A percentile compares a stretch with the other conserved stretches of the same genome.
phyloP scores from a whole-genome alignment of 805 yeast species.

The Kuraishia floccosa region DNA sequence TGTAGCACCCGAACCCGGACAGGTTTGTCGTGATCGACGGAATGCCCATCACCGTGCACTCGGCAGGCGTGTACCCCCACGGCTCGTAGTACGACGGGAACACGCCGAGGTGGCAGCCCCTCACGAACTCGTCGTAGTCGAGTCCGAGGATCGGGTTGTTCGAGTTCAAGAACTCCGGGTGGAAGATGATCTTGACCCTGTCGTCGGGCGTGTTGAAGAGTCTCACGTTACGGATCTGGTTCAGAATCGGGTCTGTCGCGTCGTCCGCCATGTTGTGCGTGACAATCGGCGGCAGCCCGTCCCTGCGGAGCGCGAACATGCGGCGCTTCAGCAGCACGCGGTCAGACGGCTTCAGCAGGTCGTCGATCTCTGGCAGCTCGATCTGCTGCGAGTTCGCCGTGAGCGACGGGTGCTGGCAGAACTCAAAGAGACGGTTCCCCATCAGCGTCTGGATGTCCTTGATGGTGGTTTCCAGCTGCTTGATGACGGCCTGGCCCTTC shows the following conservation, averaged over 20 bases:
- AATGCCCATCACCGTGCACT: slow-evolving; percentile 98
- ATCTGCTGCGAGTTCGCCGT: slow-evolving; percentile 33
- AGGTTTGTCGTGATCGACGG: slow-evolving; percentile 94
- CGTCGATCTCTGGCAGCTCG: slow-evolving; percentile 63
- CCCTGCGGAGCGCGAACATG: slow-evolving; percentile 85
- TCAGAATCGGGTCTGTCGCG: slow-evolving; percentile 79
- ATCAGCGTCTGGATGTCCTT: slow-evolving; percentile 78
- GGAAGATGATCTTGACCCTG: slow-evolving; percentile 91
- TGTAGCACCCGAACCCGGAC: slow-evolving; percentile 96
- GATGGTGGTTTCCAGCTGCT: slow-evolving; percentile 81
- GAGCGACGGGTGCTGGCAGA: slow-evolving; percentile 39
- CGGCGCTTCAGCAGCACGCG: slow-evolving; percentile 83
- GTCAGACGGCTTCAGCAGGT: slow-evolving; percentile 77
- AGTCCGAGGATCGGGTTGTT: slow-evolving; percentile 88
- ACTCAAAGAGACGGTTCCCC: slow-evolving; percentile 82
- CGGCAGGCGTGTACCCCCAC: slow-evolving; percentile 99
- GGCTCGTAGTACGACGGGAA: slow-evolving; percentile 99
- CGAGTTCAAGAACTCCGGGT: slow-evolving; percentile 92
- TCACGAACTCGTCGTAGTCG: slow-evolving; percentile 94
- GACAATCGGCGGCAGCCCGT: slow-evolving; percentile 85
- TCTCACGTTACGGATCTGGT: slow-evolving; percentile 85
- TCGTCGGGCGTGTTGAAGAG: slow-evolving; percentile 84
- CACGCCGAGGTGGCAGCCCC: slow-evolving; percentile 97
- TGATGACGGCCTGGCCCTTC: slow-evolving; percentile 92
- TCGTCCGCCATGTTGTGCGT: slow-evolving; percentile 97